Evolutionary conservation across 768 basidiomycete species (phyloP).

Genomic region (Trametes coccinea): DNA sequence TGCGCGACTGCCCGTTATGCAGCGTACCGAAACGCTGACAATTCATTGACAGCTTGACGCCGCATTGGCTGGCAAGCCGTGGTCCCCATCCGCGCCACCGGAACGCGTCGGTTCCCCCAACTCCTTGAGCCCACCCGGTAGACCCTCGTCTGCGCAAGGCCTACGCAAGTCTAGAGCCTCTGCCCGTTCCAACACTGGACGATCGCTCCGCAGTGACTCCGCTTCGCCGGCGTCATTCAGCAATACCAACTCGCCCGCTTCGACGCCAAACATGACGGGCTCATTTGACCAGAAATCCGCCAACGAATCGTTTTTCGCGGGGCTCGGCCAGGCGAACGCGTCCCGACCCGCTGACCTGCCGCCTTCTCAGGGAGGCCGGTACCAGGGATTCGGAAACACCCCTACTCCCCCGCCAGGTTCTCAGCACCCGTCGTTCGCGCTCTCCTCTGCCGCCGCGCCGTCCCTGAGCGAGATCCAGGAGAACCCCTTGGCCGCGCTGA

Average conservation of each 20-base stretch:
- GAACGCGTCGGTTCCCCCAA: conserved; percentile 39
- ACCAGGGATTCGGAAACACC: conserved; percentile 89
- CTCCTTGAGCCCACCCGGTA: conserved; percentile 46
- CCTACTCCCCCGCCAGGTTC: conserved; percentile 57
- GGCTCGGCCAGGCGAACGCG: conserved; percentile 81
- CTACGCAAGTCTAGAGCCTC: conserved; percentile 86
- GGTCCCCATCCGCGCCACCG: conserved; percentile 77
- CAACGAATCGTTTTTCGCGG: conserved; percentile 87
- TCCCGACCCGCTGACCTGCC: conserved; percentile 74
- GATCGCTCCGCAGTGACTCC: conserved; percentile 53
- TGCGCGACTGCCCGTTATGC: conserved; percentile 32
- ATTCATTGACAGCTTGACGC: conserved; percentile 67
- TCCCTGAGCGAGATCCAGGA: conserved; percentile 79
- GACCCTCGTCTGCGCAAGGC: conserved; percentile 75
- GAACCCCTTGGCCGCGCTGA: conserved; percentile 81
- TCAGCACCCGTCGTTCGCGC: conserved; percentile 64
- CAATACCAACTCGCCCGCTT: conserved; percentile 30
- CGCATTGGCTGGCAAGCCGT: conserved; percentile 68
- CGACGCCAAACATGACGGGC: conserved; percentile 44
- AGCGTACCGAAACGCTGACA: conserved; percentile 16
- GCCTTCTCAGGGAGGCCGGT: conserved; percentile 92
- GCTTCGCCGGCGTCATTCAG: conserved; percentile 57
- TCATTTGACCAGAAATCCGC: conserved; percentile 62
- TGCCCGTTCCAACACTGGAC: conserved; percentile 49
- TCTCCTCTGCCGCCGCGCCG: conserved; percentile 82